Conservation (phyloP, 768 basidiomycete genomes). For the Pisolithus microcarpus region DNA sequence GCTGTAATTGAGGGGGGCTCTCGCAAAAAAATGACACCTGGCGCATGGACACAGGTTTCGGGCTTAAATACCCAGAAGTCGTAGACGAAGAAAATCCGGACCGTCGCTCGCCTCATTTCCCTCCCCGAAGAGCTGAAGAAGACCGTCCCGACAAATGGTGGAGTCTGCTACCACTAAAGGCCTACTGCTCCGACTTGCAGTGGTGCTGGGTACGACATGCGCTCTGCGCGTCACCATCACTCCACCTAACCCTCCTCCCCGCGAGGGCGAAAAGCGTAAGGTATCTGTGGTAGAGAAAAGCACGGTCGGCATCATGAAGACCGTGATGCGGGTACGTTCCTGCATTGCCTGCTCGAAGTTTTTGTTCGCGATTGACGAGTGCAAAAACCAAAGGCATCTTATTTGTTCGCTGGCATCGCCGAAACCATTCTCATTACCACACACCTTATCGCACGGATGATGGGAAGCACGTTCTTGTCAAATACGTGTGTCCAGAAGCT, state of each 20-base stretch:
- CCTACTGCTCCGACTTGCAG: constrained; percentile 1
- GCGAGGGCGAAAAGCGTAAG: background rate
- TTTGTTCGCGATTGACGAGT: background rate
- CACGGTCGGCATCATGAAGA: background rate
- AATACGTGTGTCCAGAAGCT: constrained; percentile 7
- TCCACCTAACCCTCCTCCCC: background rate
- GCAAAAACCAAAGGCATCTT: background rate
- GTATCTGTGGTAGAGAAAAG: background rate
- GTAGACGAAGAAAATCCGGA: too few species aligned
- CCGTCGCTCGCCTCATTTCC: background rate
- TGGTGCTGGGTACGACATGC: background rate
- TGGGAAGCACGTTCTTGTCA: background rate
- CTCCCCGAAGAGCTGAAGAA: background rate
- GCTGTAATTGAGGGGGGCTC: too few species aligned
- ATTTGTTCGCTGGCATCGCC: background rate
- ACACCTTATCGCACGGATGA: background rate
- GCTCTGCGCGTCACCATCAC: constrained; percentile 6
- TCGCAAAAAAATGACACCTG: too few species aligned
- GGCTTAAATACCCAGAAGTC: too few species aligned
- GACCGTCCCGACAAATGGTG: background rate
- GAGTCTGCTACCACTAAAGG: background rate
- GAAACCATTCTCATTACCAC: background rate
- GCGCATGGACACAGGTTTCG: too few species aligned
- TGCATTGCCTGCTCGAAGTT: background rate
- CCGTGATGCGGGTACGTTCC: background rate